Conservation (phyloP, 1,139 yeast genomes). For the Geotrichum reessii region DNA sequence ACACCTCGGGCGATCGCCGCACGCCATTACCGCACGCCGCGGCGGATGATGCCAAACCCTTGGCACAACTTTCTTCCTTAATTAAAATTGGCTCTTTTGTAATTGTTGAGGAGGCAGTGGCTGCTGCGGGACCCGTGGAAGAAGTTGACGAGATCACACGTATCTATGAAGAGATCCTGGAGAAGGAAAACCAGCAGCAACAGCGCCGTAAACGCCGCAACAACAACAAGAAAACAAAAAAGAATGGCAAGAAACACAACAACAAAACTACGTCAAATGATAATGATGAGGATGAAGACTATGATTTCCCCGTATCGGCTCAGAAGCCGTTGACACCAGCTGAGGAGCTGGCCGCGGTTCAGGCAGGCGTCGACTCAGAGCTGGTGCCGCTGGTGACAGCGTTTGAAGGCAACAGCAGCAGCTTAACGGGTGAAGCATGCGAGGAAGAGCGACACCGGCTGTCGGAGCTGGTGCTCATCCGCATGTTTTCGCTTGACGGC, state of each 20-base stretch:
- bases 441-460: constrained; percentile 36
- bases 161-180: constrained; percentile 1
- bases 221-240: constrained; percentile 14
- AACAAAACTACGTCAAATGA: constrained; percentile 10
- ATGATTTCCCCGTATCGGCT: constrained; percentile 17
- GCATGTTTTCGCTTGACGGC: constrained; percentile 37
- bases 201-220: constrained; percentile 13
- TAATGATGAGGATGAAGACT: constrained; percentile 5
- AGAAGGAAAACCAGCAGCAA: constrained; percentile 20
- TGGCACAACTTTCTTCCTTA: not conserved
- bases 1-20: not conserved
- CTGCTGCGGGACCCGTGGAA: constrained; percentile 10
- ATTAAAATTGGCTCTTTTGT: constrained; percentile 16
- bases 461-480: constrained; percentile 37
- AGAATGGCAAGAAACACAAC: constrained; percentile 15
- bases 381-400: constrained; percentile 32
- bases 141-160: constrained; percentile 5
- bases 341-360: constrained; percentile 32
- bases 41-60: not conserved
- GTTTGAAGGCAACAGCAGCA: constrained; percentile 31
- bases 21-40: not conserved
- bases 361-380: constrained; percentile 28
- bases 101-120: constrained; percentile 38
- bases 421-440: constrained; percentile 23
- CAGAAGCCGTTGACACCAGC: constrained; percentile 26